Percentiles rank a stretch among this genome's conserved stretches.
phyloP scores from a whole-genome alignment of 2,329 filamentous ascomycete genomes.

The Trichophyton rubrum region DNA sequence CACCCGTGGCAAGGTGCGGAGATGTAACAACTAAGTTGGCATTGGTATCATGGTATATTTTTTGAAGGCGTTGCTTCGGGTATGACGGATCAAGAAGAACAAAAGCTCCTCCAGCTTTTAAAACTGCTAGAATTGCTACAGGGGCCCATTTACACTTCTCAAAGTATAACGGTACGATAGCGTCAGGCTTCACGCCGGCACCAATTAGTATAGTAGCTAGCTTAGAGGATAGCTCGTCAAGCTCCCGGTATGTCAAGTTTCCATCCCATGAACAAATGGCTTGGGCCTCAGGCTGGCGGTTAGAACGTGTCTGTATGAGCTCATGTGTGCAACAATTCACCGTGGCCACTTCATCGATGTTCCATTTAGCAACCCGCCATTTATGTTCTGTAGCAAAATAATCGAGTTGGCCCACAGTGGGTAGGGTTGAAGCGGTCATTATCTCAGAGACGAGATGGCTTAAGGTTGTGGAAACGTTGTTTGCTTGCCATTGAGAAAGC shows the following conservation, averaged over 20 bases:
- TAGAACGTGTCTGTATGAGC: conserved; percentile 11
- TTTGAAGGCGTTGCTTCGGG: conserved; percentile 6
- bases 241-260: conserved; percentile 10
- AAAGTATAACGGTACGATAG: conserved; percentile 10
- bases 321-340: conserved; percentile 13
- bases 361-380: not conserved
- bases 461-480: not conserved
- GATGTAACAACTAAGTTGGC: conserved; percentile 10
- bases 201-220: conserved; percentile 7
- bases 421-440: not conserved
- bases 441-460: conserved; percentile 1
- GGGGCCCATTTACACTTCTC: conserved; percentile 12
- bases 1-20: not conserved
- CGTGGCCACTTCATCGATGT: not conserved
- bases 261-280: conserved; percentile 18
- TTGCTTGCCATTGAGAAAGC: not conserved
- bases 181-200: conserved; percentile 6
- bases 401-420: not conserved
- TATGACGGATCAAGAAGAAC: conserved; percentile 10
- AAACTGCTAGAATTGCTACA: conserved; percentile 12
- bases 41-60: conserved; percentile 10
- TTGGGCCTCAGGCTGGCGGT: conserved; percentile 9
- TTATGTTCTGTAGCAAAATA: not conserved
- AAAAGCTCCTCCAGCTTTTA: conserved; percentile 14
- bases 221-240: conserved; percentile 16